Conservation (phyloP, 1,139 yeast genomes). For the Citeromyces hawaiiensis region DNA sequence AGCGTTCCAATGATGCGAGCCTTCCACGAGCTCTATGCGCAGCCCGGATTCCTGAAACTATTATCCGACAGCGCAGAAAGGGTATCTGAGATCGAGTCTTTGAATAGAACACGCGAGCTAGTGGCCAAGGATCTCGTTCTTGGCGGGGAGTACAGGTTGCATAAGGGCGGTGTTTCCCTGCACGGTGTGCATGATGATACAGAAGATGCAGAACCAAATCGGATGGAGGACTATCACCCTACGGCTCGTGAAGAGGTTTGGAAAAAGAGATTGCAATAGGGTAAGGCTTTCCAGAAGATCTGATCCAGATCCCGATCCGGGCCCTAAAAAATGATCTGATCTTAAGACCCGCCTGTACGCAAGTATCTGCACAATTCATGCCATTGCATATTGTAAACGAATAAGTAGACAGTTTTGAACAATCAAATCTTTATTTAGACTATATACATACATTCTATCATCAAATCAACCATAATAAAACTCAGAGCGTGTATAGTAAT, state of each 20-base stretch:
- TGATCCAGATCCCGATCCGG: too few species aligned
- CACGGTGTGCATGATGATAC: slow-evolving; percentile 7
- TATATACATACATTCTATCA: too few species aligned
- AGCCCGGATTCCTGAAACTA: slow-evolving; percentile 61
- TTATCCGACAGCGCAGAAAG: slow-evolving; percentile 58
- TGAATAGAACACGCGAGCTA: slow-evolving; percentile 74
- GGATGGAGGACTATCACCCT: slow-evolving; percentile 27
- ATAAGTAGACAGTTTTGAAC: too few species aligned
- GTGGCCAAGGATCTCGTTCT: slow-evolving; percentile 55
- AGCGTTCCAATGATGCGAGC: slow-evolving; percentile 87
- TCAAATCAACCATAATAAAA: too few species aligned
- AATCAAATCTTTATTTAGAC: too few species aligned
- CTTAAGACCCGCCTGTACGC: too few species aligned
- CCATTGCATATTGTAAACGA: too few species aligned
- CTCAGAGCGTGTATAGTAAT: too few species aligned
- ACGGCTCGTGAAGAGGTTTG: slow-evolving; percentile 29
- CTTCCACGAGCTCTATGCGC: slow-evolving; percentile 62
- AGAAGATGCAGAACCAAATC: slow-evolving; percentile 19
- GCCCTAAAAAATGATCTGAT: too few species aligned
- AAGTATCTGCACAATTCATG: too few species aligned
- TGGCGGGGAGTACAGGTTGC: slow-evolving; percentile 31
- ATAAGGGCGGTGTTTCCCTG: slow-evolving; percentile 10
- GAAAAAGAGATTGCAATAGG: slow-evolving; percentile 28
- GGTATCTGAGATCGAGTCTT: slow-evolving; percentile 62
- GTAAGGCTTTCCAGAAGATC: too few species aligned